These are phyloP conservation scores for Coleophoma cylindrospora DNA, from an alignment of 2,329 filamentous ascomycete genomes.

Conservation along the genomic window DNA sequence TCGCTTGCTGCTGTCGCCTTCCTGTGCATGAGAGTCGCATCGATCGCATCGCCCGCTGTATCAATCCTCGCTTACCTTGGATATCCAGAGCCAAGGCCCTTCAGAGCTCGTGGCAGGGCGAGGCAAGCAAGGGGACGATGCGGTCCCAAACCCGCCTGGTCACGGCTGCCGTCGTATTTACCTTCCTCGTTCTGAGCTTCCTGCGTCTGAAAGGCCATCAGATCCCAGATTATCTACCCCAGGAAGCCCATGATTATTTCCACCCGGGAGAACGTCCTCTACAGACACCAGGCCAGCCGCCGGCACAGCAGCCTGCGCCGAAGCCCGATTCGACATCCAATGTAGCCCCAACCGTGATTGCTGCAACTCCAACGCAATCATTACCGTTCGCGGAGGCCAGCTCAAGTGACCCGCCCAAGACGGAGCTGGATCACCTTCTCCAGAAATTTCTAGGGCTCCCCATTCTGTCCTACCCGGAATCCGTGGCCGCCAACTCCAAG, in stretches of 20 bases:
- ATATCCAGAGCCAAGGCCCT: neutral
- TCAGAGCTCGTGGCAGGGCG: neutral
- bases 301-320: no score
- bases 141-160: neutral
- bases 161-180: neutral
- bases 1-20: no score
- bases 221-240: conserved; percentile 1
- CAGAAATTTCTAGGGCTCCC: conserved; percentile 3
- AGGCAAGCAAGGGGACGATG: neutral
- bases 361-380: neutral
- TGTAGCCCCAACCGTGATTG: no score
- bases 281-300: neutral
- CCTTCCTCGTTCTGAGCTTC: neutral
- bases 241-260: conserved; percentile 1
- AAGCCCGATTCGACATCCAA: no score
- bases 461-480: conserved; percentile 8
- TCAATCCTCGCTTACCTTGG: neutral
- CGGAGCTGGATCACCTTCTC: neutral
- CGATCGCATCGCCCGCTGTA: no score
- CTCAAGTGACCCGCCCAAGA: neutral
- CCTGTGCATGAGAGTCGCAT: no score
- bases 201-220: neutral
- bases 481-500: conserved; percentile 7
- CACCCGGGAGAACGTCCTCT: neutral
- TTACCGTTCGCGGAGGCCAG: neutral